Base-by-base conservation (phyloP, 164 flowering plant genomes). In the Kalanchoe fedtschenkoi region DNA sequence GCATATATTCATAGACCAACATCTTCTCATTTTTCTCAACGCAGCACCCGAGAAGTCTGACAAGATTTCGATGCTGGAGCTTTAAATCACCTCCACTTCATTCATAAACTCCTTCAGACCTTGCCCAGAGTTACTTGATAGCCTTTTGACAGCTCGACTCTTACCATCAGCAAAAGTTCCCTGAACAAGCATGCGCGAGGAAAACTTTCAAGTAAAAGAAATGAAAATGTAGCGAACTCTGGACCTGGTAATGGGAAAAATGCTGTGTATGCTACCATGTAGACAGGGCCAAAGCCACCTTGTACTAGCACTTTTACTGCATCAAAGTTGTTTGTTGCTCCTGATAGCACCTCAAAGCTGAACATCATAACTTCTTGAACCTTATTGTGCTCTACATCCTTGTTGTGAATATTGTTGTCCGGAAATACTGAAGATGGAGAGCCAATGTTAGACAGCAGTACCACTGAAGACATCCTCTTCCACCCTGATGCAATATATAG, bases 61-160 rank as follows among this genome's bases (percentile, higher is more conserved):
- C n/a, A n/a, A n/a, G n/a, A n/a, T n/a, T 78, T 5, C 77, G 57
- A 32, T 78, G 82, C 42, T 76, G 79, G 8, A 78, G 66, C 55
- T 73, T 71, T 3, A 65, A 32, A 76, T 76, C 66, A 73, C 47
- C 42, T 60, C 60, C 11, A 74, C 78, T 42, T 78, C 82, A 64
- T 74, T 76, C 76, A 67, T 78, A 39, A 78, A 76, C 59, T 78
- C 80, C 51, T 66, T 71, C 1, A 66, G 21, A 29, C 82, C 82
- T 62, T 74, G 80, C 17, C 75, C 70, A 34, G 78, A 72, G 11
- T 66, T 60, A n/a, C 57, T 64, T 1, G 75, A 76, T 15, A 78
- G 76, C 39, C 78, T 71, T 34, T 78, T 78, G 34, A 78, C 77
- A n/a, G 79, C 82, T 41, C 75, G 62, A 55, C 62, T 61, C 77